Evolutionary conservation across 371 early-diverging fungal species (phyloP), one percentile per base, ranked within the genome.

Genomic region (Mortierella sp.): DNA sequence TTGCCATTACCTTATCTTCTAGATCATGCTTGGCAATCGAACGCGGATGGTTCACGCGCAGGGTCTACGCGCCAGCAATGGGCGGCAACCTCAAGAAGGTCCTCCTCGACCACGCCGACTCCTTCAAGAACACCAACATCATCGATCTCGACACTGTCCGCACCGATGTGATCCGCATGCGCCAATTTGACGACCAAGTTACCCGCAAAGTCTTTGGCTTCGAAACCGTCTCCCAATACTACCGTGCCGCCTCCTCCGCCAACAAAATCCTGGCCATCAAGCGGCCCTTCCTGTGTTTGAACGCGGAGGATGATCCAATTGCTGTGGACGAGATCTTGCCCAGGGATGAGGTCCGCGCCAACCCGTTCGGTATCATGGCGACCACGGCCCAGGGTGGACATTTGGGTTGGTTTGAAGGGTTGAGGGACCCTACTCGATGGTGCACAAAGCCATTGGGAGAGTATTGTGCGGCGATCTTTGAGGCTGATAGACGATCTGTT

Each of bases 11-110:
- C 34, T 37, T 0, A 21, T 59, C 28, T 11, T 13, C 19, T 37
- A 64, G 64, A 21, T 48, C 64, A 9, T 64, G 64, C 24, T 37
- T 64, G 37, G 64, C 64, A 19, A 57, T 74, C 10, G 61, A 61
- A 16, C 74, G 74, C 13, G 61, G 74, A 9, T 34, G 40, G 44
- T 57, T 74, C 46, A 59, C 61, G 19, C 26, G 48, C 31, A 74
- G 24, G 64, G 59, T 74, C 34, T 74, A 74, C 31, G 57, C 74
- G 26, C 74, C 74, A 74, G 73, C 64, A 19, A 64, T 64, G 64
- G 64, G 64, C 64, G 64, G 64, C 37, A 64, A 64, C 64, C 64
- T 64, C 64, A 64, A 64, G 9, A 64, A 64, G 37, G 64, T 64
- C 21, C 64, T 64, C 40, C 64, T 64, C 10, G 64, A 64, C 24